These are phyloP conservation scores for Allium cepa DNA, from an alignment of 106 monocot genomes.

Conservation along the genomic window DNA sequence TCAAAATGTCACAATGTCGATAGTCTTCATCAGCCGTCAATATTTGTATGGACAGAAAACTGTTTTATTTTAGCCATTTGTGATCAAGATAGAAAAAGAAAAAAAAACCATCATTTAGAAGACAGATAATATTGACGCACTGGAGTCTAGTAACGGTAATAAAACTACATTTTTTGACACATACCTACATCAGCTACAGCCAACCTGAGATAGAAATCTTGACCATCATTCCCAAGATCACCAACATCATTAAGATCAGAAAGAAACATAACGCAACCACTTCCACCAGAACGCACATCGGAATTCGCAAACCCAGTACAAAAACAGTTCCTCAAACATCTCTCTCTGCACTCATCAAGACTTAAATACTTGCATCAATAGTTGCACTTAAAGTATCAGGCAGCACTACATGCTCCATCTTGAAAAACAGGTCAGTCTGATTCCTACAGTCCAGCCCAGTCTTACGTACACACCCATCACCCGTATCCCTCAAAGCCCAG, in stretches of 20 bases:
- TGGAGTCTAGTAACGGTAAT: background rate
- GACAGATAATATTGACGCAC: background rate
- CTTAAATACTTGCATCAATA: conserved; percentile 5
- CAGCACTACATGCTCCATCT: conserved; percentile 12
- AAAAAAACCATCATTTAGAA: no score
- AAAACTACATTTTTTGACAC: no score
- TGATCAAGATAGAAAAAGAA: no score
- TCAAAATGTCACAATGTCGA: no score
- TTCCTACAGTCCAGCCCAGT: conserved; percentile 21
- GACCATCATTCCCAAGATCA: background rate
- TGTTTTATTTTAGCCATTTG: no score
- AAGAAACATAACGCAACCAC: conserved; percentile 18
- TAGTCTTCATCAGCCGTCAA: no score
- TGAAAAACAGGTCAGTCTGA: conserved; percentile 21
- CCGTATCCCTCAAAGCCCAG: conserved; percentile 20
- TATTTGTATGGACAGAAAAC: no score
- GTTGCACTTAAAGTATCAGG: conserved; percentile 19
- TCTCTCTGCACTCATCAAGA: conserved; percentile 11
- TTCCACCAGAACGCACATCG: conserved; percentile 2
- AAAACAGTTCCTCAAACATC: conserved; percentile 29
- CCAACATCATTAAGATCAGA: background rate
- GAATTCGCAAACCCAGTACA: conserved; percentile 20
- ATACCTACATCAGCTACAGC: background rate
- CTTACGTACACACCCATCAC: conserved; percentile 25
- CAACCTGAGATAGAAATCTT: conserved; percentile 2